These are phyloP conservation scores for Aureobasidium sp. DNA, from an alignment of 2,329 filamentous ascomycete genomes.

Conservation along the genomic window DNA sequence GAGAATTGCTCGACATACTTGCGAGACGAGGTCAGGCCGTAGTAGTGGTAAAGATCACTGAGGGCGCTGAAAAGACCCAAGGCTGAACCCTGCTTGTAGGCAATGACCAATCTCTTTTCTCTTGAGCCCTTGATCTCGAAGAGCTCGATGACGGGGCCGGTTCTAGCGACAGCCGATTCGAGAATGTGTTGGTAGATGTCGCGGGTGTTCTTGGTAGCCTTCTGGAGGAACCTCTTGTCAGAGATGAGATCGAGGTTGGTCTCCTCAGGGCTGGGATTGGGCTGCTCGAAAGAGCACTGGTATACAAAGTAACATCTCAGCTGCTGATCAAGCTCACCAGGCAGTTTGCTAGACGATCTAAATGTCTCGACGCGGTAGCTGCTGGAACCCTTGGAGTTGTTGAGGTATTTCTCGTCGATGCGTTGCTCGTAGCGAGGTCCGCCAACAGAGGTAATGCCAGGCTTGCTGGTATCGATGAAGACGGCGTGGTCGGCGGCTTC, in stretches of 20 bases:
- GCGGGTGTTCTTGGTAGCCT: conserved; percentile 93
- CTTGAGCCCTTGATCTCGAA: conserved; percentile 88
- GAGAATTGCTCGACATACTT: conserved; percentile 95
- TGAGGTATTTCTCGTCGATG: conserved; percentile 92
- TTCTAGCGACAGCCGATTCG: conserved; percentile 71
- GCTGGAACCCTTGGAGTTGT: conserved; percentile 62
- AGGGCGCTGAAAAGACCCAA: conserved; percentile 90
- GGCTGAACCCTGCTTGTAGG: conserved; percentile 88
- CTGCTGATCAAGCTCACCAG: conserved; percentile 68
- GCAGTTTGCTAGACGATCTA: conserved; percentile 77
- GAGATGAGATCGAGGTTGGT: conserved; percentile 86
- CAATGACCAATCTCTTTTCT: conserved; percentile 91
- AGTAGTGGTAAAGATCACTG: conserved; percentile 97
- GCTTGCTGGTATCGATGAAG: conserved; percentile 95
- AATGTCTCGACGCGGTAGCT: conserved; percentile 96
- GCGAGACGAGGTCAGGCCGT: conserved; percentile 87
- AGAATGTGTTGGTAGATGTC: conserved; percentile 94
- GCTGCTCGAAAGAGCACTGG: conserved; percentile 81
- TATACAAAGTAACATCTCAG: conserved; percentile 98
- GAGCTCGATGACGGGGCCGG: conserved; percentile 93
- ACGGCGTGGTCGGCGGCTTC: conserved; percentile 92
- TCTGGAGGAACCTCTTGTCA: conserved; percentile 88
- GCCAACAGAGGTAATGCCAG: conserved; percentile 65
- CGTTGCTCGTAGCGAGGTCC: conserved; percentile 92
- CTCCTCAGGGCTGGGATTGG: conserved; percentile 66